These are phyloP conservation scores for Xylaria sp. DNA, from an alignment of 2,329 filamentous ascomycete genomes.

Conservation along the genomic window DNA sequence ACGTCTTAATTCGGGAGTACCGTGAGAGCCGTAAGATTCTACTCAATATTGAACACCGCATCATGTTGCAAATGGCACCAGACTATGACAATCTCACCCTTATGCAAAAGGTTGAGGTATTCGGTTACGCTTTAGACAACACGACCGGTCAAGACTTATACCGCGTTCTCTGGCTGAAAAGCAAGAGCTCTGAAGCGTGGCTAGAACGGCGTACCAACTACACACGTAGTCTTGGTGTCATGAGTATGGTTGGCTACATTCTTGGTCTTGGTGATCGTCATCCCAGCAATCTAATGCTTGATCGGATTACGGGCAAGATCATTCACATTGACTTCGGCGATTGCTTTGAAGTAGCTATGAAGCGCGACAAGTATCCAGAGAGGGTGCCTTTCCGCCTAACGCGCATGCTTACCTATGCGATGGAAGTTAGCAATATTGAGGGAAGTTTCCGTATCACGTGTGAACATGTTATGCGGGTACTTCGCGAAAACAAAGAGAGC, in stretches of 20 bases:
- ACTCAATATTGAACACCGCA: slow-evolving; percentile 98
- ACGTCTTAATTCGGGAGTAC: slow-evolving; percentile 96
- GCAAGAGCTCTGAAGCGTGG: slow-evolving; percentile 97
- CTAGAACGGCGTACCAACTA: slow-evolving; percentile 98
- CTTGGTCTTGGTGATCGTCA: slow-evolving; percentile 95
- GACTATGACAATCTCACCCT: slow-evolving; percentile 98
- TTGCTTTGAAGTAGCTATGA: slow-evolving; percentile 99
- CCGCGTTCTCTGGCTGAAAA: slow-evolving; percentile 98
- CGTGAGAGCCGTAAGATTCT: slow-evolving; percentile 96
- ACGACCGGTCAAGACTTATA: slow-evolving; percentile 99
- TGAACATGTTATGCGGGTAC: slow-evolving; percentile 96
- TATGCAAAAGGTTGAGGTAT: slow-evolving; percentile 99
- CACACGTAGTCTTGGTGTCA: slow-evolving; percentile 94
- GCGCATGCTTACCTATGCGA: slow-evolving; percentile 98
- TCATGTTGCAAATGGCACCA: slow-evolving; percentile 99
- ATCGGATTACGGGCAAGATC: slow-evolving; percentile 94
- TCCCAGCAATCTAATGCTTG: slow-evolving; percentile 97
- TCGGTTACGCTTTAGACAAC: slow-evolving; percentile 98
- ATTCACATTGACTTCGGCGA: slow-evolving; percentile 99
- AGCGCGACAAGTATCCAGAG: slow-evolving; percentile 98
- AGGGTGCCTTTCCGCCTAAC: slow-evolving; percentile 97
- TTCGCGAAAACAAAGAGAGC: slow-evolving; percentile 97
- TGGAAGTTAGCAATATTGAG: slow-evolving; percentile 99
- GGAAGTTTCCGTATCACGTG: slow-evolving; percentile 98
- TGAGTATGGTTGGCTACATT: slow-evolving; percentile 99